A percentile compares a stretch with the other conserved stretches of the same genome.
These are phyloP conservation scores for Theileria parva DNA, from an alignment of 169 alveolate genomes.

Conservation along the genomic window DNA sequence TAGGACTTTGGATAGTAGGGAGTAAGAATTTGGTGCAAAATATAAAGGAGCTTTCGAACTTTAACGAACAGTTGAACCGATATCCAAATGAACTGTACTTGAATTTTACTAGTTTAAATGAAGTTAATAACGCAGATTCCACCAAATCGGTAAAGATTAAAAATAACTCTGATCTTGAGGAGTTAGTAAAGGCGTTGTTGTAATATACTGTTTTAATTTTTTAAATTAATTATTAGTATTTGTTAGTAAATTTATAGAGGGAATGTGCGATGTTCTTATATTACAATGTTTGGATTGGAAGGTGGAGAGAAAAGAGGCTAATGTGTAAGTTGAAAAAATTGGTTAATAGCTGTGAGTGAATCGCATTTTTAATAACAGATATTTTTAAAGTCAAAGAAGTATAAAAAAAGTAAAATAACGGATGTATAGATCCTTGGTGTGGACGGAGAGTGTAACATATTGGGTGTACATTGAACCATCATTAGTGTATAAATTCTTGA, in stretches of 20 bases:
- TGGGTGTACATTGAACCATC: slow-evolving; percentile 4
- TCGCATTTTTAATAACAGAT: too few relatives aligned
- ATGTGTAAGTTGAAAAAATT: background rate
- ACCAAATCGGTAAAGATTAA: background rate
- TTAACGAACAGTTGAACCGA: slow-evolving; percentile 19
- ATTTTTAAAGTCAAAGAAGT: background rate
- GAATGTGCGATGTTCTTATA: background rate
- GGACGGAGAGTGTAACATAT: background rate
- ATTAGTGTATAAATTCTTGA: background rate
- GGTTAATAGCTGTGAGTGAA: background rate
- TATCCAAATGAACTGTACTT: slow-evolving; percentile 22
- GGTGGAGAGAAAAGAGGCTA: background rate
- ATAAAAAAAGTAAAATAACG: too few relatives aligned
- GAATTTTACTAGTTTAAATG: background rate
- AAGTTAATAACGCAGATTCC: background rate
- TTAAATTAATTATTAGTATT: too few relatives aligned
- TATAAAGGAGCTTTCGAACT: slow-evolving; percentile 44
- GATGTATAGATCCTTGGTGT: background rate
- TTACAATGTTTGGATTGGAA: background rate
- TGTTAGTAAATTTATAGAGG: background rate
- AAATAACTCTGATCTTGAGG: background rate
- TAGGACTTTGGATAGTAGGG: slow-evolving; percentile 86
- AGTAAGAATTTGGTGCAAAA: slow-evolving; percentile 61
- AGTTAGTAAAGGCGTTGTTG: slow-evolving; percentile 2
- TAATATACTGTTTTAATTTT: background rate